A percentile compares a stretch with the other conserved stretches of the same genome.
These are phyloP conservation scores for Metschnikowia orientalis DNA, from an alignment of 805 yeast genomes.

Conservation along the genomic window DNA sequence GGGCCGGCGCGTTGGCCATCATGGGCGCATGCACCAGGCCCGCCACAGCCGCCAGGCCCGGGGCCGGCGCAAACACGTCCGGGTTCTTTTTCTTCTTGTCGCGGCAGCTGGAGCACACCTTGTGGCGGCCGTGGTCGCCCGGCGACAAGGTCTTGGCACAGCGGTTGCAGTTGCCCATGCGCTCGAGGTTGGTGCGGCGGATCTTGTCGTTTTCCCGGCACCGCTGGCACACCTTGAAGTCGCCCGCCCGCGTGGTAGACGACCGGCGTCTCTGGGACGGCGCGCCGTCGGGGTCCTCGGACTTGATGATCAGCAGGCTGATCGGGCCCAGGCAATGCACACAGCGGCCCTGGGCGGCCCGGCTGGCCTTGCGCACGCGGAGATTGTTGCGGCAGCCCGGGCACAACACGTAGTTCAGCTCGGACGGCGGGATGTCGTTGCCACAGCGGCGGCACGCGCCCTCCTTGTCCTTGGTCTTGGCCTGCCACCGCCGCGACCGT, in stretches of 20 bases:
- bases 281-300: slow-evolving; percentile 18
- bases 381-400: slow-evolving; percentile 54
- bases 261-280: slow-evolving; percentile 21
- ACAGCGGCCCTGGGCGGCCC: slow-evolving; percentile 62
- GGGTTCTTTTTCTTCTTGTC: slow-evolving; percentile 44
- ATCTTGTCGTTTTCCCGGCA: slow-evolving; percentile 60
- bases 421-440: slow-evolving; percentile 45
- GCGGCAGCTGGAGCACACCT: slow-evolving; percentile 55
- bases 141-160: slow-evolving; percentile 50
- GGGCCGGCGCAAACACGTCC: slow-evolving; percentile 2
- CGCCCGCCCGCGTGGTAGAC: slow-evolving; percentile 19
- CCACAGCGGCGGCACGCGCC: slow-evolving; percentile 70
- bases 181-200: slow-evolving; percentile 53
- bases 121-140: slow-evolving; percentile 47
- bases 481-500: slow-evolving; percentile 62
- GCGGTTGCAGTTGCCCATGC: slow-evolving; percentile 57
- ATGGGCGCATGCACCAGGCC: not conserved
- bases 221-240: slow-evolving; percentile 60
- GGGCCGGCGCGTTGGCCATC: slow-evolving; percentile 2
- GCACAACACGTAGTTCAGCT: slow-evolving; percentile 53
- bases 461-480: slow-evolving; percentile 51
- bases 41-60: slow-evolving; percentile 1
- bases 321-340: slow-evolving; percentile 64
- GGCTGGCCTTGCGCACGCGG: slow-evolving; percentile 50
- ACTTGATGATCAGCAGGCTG: slow-evolving; percentile 36